phyloP scores from a whole-genome alignment of 495 filamentous ascomycete genomes.

The Lophium mytilinum region DNA sequence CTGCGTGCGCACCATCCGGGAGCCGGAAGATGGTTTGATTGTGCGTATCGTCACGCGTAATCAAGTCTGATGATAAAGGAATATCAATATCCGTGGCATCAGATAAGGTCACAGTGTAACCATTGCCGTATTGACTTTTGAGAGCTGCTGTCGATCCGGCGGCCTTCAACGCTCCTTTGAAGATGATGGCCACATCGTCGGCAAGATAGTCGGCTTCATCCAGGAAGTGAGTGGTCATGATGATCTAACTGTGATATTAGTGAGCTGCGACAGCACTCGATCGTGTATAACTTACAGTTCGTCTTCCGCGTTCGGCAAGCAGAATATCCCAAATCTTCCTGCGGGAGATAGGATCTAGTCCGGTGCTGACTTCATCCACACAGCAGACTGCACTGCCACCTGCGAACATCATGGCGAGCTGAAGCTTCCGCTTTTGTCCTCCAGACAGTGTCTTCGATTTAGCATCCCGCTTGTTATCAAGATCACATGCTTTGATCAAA shows the following conservation, averaged over 20 bases:
- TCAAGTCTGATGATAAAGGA: slow-evolving; percentile 47
- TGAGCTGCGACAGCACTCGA: too few species aligned
- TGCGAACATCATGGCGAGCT: slow-evolving; percentile 88
- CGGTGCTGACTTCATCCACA: slow-evolving; percentile 80
- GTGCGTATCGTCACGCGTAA: slow-evolving; percentile 20
- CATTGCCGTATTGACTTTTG: slow-evolving; percentile 37
- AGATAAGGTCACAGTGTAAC: slow-evolving; percentile 57
- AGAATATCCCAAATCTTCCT: slow-evolving; percentile 90
- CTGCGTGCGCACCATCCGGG: slow-evolving; percentile 55
- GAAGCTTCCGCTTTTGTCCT: slow-evolving; percentile 82
- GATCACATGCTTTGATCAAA: slow-evolving; percentile 60
- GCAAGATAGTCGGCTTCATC: slow-evolving; percentile 38
- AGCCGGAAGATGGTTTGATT: slow-evolving; percentile 47
- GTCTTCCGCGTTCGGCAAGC: slow-evolving; percentile 63
- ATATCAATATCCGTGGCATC: not conserved
- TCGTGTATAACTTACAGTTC: slow-evolving; percentile 54
- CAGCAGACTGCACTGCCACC: slow-evolving; percentile 83
- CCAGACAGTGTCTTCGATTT: slow-evolving; percentile 67
- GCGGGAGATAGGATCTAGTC: slow-evolving; percentile 72
- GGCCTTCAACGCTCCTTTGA: slow-evolving; percentile 33
- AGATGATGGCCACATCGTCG: slow-evolving; percentile 36
- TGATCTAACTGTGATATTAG: too few species aligned
- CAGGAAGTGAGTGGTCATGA: slow-evolving; percentile 59
- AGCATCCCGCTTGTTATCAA: slow-evolving; percentile 61
- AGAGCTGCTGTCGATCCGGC: slow-evolving; percentile 34